Conservation (phyloP, 106 monocot species). For the Acorus gramineus region DNA sequence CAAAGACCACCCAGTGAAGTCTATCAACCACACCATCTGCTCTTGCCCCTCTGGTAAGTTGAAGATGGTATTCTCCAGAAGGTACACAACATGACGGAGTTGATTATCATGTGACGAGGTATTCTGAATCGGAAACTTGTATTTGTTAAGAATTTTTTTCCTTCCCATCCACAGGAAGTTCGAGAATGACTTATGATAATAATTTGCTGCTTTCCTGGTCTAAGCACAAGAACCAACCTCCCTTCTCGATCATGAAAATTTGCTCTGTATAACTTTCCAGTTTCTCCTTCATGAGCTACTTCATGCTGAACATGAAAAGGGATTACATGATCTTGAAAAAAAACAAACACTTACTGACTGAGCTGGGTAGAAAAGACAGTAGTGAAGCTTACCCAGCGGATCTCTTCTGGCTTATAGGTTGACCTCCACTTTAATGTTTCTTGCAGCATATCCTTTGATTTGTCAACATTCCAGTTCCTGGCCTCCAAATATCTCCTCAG, state of each 20-base stretch:
- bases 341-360: too few species aligned
- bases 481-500: slow-evolving; percentile 69
- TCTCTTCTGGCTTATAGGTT: slow-evolving; percentile 66
- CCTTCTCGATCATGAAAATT: slow-evolving; percentile 57
- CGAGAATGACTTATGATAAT: background rate
- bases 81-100: slow-evolving; percentile 64
- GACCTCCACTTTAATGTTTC: slow-evolving; percentile 72
- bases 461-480: slow-evolving; percentile 67
- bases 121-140: slow-evolving; percentile 30
- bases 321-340: too few species aligned
- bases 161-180: background rate
- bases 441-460: slow-evolving; percentile 78
- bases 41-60: slow-evolving; percentile 78
- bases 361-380: background rate
- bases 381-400: slow-evolving; percentile 49
- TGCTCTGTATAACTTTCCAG: slow-evolving; percentile 77
- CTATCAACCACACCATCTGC: slow-evolving; percentile 91
- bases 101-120: slow-evolving; percentile 67
- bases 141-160: background rate
- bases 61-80: slow-evolving; percentile 67
- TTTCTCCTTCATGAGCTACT: slow-evolving; percentile 72
- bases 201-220: slow-evolving; percentile 48
- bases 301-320: slow-evolving; percentile 34
- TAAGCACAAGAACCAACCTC: slow-evolving; percentile 64
- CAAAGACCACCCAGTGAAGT: slow-evolving; percentile 80